Base-by-base conservation (phyloP, 192 early-diverging fungal genomes). In the Gorgonomyces haynaldii region DNA sequence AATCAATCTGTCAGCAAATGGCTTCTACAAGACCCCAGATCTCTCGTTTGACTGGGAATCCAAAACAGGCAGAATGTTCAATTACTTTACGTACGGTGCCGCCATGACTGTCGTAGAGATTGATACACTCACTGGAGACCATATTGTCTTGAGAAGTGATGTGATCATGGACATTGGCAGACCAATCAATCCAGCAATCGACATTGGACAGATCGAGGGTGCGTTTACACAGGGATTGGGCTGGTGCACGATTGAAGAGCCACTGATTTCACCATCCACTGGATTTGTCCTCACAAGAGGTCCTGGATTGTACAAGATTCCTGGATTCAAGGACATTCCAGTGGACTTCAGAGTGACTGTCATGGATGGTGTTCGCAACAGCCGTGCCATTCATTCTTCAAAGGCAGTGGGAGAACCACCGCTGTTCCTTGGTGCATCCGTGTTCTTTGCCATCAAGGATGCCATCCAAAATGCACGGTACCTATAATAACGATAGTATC, bases 401-500 rank as follows among this genome's bases (percentile, higher is more conserved):
- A 89, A 88, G 71, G 88, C 85, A 38, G 81, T 89, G 32, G 88
- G 86, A 6, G 88, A 89, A 53, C 89, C 86, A 21, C 89, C 89
- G 28, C 61, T 91, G 45, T 91, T 89, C 65, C 53, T 91, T 22
- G 89, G 86, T 4, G 53, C 77, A 0, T 72, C 79, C 1, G 84
- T 85, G 2, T 81, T 82, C 37, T 88, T 79, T 62, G 86, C 89
- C 8, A 72, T 91, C 34, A 59, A 81, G 0, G 78, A 91, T 26
- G 89, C 89, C 0, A 67, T 91, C 13, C 54, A 76, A 64, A 71
- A 71, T 42, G 84, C 81, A n/a, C 61, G 83, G 51, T 67, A 74
- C 54, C 52, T 53, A 17, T 23, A 51, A 5, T 30, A 30, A 55
- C 26, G 22, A 37, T 56, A 32, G 60, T 55, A 21, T 21, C 48